phyloP scores from a whole-genome alignment of 768 basidiomycete genomes.

The Podaxis rugospora region DNA sequence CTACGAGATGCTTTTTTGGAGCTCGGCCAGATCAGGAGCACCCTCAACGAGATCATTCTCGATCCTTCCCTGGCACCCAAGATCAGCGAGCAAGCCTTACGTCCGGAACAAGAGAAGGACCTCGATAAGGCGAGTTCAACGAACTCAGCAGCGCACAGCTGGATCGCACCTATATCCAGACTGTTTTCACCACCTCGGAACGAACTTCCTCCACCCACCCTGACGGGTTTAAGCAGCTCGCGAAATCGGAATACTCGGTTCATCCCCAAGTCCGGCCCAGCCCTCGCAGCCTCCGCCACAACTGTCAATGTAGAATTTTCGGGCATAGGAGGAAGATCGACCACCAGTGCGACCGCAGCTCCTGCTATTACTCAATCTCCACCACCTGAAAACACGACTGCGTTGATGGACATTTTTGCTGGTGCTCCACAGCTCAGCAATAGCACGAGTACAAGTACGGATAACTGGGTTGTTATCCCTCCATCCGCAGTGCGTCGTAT shows the following conservation, averaged over 20 bases:
- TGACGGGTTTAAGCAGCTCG: slow-evolving; percentile 18
- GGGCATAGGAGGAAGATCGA: slow-evolving; percentile 47
- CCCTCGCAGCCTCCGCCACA: slow-evolving; percentile 81
- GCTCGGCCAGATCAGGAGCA: slow-evolving; percentile 73
- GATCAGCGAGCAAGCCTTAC: slow-evolving; percentile 65
- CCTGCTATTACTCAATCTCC: slow-evolving; percentile 12
- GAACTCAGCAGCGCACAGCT: slow-evolving; percentile 50
- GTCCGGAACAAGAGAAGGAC: slow-evolving; percentile 1
- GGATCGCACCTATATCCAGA: slow-evolving; percentile 87
- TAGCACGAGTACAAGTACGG: slow-evolving; percentile 24
- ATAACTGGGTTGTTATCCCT: slow-evolving; percentile 74
- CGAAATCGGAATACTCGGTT: slow-evolving; percentile 36
- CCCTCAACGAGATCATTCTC: slow-evolving; percentile 85
- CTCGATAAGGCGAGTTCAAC: slow-evolving; percentile 34
- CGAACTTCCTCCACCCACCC: slow-evolving; percentile 16
- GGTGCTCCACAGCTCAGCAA: slow-evolving; percentile 60
- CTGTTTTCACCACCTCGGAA: slow-evolving; percentile 44
- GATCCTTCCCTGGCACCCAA: slow-evolving; percentile 75
- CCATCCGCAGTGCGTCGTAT: slow-evolving; percentile 25
- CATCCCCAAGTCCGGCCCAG: slow-evolving; percentile 80
- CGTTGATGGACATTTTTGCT: slow-evolving; percentile 87
- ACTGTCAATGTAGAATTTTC: slow-evolving; percentile 97
- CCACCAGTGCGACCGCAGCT: slow-evolving; percentile 32
- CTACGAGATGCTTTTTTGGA: slow-evolving; percentile 83
- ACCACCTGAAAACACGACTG: slow-evolving; percentile 16